These are phyloP conservation scores for Protomyces inouyei DNA, from an alignment of 1,139 yeast species.

Conservation along the genomic window DNA sequence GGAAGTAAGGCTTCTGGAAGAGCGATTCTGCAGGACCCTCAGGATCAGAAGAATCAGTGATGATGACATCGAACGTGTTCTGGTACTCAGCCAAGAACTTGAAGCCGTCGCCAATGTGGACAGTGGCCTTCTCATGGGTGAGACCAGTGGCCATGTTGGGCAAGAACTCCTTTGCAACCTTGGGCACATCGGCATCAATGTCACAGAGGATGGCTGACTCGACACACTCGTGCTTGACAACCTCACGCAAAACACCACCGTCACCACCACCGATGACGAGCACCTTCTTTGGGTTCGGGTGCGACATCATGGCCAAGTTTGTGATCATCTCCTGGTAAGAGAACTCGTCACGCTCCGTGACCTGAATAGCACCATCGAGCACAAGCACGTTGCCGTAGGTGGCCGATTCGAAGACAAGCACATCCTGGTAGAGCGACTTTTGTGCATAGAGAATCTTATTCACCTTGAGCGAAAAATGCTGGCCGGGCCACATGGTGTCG, in stretches of 20 bases:
- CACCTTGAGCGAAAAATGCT: conserved; percentile 73
- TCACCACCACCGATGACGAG: conserved; percentile 92
- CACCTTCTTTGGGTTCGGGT: conserved; percentile 65
- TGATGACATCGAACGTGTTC: conserved; percentile 71
- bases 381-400: conserved; percentile 81
- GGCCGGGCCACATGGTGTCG: conserved; percentile 85
- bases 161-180: conserved; percentile 65
- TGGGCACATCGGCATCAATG: conserved; percentile 77
- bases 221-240: conserved; percentile 66
- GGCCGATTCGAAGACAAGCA: conserved; percentile 66
- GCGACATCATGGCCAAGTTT: conserved; percentile 72
- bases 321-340: conserved; percentile 85
- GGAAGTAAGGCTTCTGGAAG: conserved; percentile 78
- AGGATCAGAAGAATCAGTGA: conserved; percentile 94
- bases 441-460: conserved; percentile 69
- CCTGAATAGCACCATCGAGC: conserved; percentile 80
- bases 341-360: conserved; percentile 84
- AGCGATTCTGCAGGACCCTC: conserved; percentile 97
- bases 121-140: conserved; percentile 64
- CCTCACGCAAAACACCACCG: conserved; percentile 85
- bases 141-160: conserved; percentile 76
- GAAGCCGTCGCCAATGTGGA: conserved; percentile 84
- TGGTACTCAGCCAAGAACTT: conserved; percentile 57
- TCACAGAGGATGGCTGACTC: conserved; percentile 77
- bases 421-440: conserved; percentile 76